These are phyloP conservation scores for Aegilops bicornis DNA, from an alignment of 176 grass and related monocot species.

Conservation along the genomic window DNA sequence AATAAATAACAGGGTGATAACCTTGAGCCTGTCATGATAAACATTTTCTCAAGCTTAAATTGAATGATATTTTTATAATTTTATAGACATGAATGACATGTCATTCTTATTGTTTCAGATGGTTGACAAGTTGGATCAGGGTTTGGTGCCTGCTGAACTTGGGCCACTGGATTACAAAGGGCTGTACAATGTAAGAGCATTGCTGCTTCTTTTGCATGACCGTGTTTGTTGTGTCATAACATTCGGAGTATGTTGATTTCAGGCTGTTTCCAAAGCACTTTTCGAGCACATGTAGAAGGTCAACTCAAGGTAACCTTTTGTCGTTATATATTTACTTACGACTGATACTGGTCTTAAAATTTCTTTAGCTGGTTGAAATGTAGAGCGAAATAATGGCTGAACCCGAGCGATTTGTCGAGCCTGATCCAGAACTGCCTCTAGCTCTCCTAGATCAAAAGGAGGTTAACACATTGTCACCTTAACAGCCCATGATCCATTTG, in stretches of 20 bases:
- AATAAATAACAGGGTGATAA: background rate
- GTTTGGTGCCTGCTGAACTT: conserved; percentile 73
- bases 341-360: conserved; percentile 31
- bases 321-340: conserved; percentile 23
- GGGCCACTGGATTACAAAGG: conserved; percentile 90
- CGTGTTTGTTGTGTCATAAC: conserved; percentile 26
- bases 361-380: conserved; percentile 47
- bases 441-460: conserved; percentile 99
- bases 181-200: conserved; percentile 68
- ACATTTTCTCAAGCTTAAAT: conserved; percentile 14
- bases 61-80: conserved; percentile 9
- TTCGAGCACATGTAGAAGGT: conserved; percentile 99
- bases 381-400: conserved; percentile 98
- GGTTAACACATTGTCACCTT: conserved; percentile 45
- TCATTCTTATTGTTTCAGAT: conserved; percentile 57
- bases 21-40: background rate
- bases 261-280: conserved; percentile 88
- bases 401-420: conserved; percentile 96
- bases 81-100: conserved; percentile 16
- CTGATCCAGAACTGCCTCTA: conserved; percentile 93
- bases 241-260: conserved; percentile 30
- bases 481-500: background rate
- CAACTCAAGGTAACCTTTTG: conserved; percentile 79
- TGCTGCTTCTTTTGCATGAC: conserved; percentile 15
- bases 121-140: conserved; percentile 96